These are phyloP conservation scores for Neoboletus brunneissimus DNA, from an alignment of 768 basidiomycete species.

Conservation along the genomic window DNA sequence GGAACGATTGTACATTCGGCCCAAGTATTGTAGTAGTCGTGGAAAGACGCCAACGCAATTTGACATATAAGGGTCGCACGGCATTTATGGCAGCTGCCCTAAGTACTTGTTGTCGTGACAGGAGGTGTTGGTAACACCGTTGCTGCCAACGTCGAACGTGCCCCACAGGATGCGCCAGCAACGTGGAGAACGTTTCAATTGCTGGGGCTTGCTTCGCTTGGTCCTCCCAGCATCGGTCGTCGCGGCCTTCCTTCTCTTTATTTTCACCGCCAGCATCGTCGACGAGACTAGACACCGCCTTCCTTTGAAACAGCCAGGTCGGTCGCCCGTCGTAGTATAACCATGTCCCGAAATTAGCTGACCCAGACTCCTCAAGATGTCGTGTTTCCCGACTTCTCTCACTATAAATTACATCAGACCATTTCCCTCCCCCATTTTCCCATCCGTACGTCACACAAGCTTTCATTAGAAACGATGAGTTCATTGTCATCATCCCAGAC, in stretches of 20 bases:
- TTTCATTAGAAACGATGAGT: neutral
- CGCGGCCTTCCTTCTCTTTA: slow-evolving; percentile 41
- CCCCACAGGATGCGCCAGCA: neutral
- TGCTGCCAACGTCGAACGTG: slow-evolving; percentile 3
- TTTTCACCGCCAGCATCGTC: slow-evolving; percentile 38
- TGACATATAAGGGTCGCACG: no score
- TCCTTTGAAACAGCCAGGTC: slow-evolving; percentile 17
- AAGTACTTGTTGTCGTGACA: neutral
- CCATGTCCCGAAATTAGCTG: neutral
- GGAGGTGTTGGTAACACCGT: slow-evolving; percentile 13
- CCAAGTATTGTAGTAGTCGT: neutral
- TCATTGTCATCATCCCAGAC: slow-evolving; percentile 35
- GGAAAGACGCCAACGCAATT: no score
- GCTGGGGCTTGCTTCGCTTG: neutral
- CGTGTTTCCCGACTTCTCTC: slow-evolving; percentile 52
- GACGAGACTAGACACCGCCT: neutral
- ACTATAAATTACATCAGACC: slow-evolving; percentile 41
- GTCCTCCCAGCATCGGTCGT: slow-evolving; percentile 37
- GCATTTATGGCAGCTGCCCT: neutral
- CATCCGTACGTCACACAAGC: slow-evolving; percentile 37
- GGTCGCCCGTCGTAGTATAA: neutral
- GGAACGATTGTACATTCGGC: slow-evolving; percentile 27
- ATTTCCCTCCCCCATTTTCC: slow-evolving; percentile 53
- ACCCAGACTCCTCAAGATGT: neutral
- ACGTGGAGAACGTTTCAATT: neutral